phyloP scores from a whole-genome alignment of 2,329 filamentous ascomycete species.

The Pestalotiopsis fici region DNA sequence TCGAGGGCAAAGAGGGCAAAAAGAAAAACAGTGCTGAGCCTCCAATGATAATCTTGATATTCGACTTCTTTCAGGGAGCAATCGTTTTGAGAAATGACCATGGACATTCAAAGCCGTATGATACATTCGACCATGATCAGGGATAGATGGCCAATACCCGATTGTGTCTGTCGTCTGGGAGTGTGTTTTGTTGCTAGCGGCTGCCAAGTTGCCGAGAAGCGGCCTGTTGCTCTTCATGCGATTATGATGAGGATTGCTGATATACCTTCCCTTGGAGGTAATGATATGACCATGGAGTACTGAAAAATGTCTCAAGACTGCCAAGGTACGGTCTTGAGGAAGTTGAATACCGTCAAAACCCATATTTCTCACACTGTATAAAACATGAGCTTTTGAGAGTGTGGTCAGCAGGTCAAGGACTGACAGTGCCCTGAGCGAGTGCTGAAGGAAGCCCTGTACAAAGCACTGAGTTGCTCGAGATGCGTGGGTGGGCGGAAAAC shows the following conservation, averaged over 20 bases:
- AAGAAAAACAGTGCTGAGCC: background rate
- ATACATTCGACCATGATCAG: background rate
- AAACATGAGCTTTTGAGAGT: background rate
- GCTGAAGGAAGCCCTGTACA: background rate
- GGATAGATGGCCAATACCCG: background rate
- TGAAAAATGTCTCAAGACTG: constrained; percentile 1
- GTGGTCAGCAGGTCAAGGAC: background rate
- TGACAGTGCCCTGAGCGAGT: background rate
- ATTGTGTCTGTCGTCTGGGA: background rate
- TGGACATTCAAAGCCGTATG: background rate
- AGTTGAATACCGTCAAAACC: background rate
- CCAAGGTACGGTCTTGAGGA: background rate
- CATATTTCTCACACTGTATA: background rate
- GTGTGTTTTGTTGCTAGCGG: background rate
- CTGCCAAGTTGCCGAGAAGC: background rate
- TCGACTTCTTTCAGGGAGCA: background rate
- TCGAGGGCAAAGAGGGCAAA: background rate
- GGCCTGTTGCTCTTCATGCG: background rate
- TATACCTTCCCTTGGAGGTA: constrained; percentile 3
- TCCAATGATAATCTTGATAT: background rate
- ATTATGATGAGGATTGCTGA: constrained; percentile 7
- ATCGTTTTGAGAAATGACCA: background rate
- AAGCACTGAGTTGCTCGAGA: background rate
- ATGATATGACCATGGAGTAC: constrained; percentile 1
- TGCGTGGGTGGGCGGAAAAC: background rate